Base-by-base conservation (phyloP, 31 red algal species). In the Odonthalia washingtoniensis region DNA sequence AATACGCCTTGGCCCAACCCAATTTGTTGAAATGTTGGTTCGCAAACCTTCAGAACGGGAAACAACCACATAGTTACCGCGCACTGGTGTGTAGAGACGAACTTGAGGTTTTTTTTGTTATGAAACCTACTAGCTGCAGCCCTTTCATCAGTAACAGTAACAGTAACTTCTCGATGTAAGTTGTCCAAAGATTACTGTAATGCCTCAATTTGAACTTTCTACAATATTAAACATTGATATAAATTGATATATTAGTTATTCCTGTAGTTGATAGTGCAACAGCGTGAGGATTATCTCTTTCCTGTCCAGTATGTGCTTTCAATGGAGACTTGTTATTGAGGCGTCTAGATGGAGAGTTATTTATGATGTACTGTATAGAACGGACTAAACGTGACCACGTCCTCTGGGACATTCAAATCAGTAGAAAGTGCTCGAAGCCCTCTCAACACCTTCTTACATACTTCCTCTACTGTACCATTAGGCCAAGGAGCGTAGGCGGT, bases 31-130 rank as follows among this genome's bases (percentile, higher is more conserved):
- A n/a, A n/a, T n/a, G n/a, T n/a, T n/a, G n/a, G n/a, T n/a, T n/a
- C n/a, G n/a, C n/a, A n/a, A n/a, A n/a, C n/a, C n/a, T n/a, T n/a
- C n/a, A n/a, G n/a, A n/a, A n/a, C n/a, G n/a, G n/a, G n/a, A n/a
- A n/a, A 36, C 72, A 5, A 80, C 24, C n/a, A 80, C 77, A 27
- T 62, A 80, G 45, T 80, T 41, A 46, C 74, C 74, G 6, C 42
- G 38, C 42, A 12, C 34, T 52, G 33, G 33, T 12, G 12, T 78
- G 38, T 6, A 14, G 16, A 41, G 18, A 14, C 30, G 14, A 6
- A 78, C 74, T 52, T 78, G 21, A 18, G 74, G n/a, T 14, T 78
- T 6, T 30, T 12, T 12, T 9, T 41, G 41, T 78, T 78, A 41
- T 78, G 39, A 45, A 9, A 21, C 9, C 6, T 41, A 46, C 42